Conservation (phyloP, 148 eudicot genomes). For the Arctostaphylos glauca region DNA sequence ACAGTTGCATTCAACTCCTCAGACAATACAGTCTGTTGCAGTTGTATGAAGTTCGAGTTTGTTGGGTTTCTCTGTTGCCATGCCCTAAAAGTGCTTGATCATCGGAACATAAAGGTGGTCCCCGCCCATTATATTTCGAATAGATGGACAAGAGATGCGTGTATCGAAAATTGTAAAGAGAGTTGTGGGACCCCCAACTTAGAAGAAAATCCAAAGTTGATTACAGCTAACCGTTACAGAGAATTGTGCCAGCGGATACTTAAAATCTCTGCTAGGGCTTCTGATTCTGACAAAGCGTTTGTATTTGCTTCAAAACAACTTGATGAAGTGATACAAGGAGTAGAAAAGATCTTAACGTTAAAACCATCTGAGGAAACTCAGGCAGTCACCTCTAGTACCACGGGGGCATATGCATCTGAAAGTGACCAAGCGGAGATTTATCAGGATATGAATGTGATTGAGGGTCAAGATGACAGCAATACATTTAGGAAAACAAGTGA, state of each 20-base stretch:
- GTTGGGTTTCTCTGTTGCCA: constrained; percentile 25
- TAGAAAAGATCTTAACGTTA: constrained; percentile 21
- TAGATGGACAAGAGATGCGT: constrained; percentile 21
- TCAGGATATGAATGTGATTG: constrained; percentile 14
- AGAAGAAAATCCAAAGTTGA: constrained; percentile 16
- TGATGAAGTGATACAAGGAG: constrained; percentile 22
- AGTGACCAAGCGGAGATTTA: constrained; percentile 24
- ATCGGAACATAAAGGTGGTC: constrained; percentile 20
- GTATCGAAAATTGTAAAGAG: constrained; percentile 7
- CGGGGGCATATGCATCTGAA: constrained; percentile 22
- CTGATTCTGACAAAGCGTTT: constrained; percentile 24
- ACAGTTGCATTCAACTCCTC: constrained; percentile 18
- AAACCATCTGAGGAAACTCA: constrained; percentile 19
- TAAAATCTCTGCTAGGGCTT: constrained; percentile 28
- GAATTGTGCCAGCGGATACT: constrained; percentile 20
- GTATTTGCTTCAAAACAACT: constrained; percentile 26
- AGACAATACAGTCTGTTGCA: constrained; percentile 11
- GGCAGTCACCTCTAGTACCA: constrained; percentile 19
- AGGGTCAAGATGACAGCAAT: constrained; percentile 11
- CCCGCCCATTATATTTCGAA: constrained; percentile 25
- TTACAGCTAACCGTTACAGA: constrained; percentile 20
- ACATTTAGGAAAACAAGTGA: constrained; percentile 14
- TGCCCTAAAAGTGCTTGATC: constrained; percentile 26
- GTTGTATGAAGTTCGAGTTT: constrained; percentile 23
- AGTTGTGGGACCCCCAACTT: neutral